A percentile compares a stretch with the other conserved stretches of the same genome.
phyloP scores from a whole-genome alignment of 441 rosid species.

The Croton laevigatus region DNA sequence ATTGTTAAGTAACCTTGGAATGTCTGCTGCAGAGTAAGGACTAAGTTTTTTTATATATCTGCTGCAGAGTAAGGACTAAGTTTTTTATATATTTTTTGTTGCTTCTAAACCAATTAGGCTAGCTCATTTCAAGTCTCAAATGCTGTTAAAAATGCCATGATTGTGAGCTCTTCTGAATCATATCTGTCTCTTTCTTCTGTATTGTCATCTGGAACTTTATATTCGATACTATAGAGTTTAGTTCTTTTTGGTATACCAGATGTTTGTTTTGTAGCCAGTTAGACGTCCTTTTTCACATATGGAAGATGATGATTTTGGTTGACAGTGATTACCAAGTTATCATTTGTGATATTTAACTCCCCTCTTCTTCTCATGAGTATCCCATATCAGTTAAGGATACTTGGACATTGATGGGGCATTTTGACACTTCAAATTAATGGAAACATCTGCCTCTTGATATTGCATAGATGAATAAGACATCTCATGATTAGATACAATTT shows the following conservation, averaged over 20 bases:
- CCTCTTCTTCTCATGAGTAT: background rate
- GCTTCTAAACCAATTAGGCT: background rate
- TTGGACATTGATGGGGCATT: background rate
- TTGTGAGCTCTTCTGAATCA: background rate
- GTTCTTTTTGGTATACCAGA: background rate
- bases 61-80: background rate
- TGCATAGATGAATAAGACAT: background rate
- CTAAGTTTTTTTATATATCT: background rate
- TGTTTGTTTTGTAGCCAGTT: background rate
- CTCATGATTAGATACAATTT: slow-evolving; percentile 1
- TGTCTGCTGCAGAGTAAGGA: background rate
- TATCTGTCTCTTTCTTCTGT: background rate
- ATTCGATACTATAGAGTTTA: background rate
- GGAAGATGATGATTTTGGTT: slow-evolving; percentile 2
- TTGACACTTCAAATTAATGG: background rate
- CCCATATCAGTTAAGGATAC: background rate
- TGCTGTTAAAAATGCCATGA: background rate
- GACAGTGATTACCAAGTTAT: background rate
- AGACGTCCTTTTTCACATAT: background rate
- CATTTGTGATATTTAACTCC: background rate
- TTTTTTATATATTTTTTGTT: background rate
- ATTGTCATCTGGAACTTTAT: background rate
- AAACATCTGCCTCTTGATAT: background rate
- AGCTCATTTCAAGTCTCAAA: background rate
- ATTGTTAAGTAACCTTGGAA: background rate